Evolutionary conservation across 257 asterid genomes (phyloP), one percentile per base, ranked within the genome.

Genomic region (Capsicum pubescens): DNA sequence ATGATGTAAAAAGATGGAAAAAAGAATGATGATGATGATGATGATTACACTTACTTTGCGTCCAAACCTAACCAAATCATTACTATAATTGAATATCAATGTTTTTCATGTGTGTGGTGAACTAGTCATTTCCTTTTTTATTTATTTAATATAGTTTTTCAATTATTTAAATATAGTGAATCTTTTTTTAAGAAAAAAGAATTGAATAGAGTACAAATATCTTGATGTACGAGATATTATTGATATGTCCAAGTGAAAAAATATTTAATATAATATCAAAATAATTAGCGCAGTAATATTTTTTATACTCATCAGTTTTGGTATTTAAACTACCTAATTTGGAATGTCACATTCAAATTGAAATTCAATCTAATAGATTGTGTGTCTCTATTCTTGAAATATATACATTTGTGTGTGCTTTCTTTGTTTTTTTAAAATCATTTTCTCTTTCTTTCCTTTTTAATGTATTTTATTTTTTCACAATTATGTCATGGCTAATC

Each of bases 11-110:
- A n/a, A n/a, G n/a, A 10, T 52, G 1, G 0, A 58, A 17, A 17
- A 58, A 16, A 58, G 7, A 16, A 58, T 58, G 21, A 58, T 60
- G 35, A 19, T 60, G 67, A 58, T 58, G 21, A 58, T 60, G 35
- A 19, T 60, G 67, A 9, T 60, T 60, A 60, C 13, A 60, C 35
- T 17, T n/a, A n/a, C 77, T 68, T 68, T 68, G 77, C 77, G 13
- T 68, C 13, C 52, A 68, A 68, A 16, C 13, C 52, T 36, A 35
- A 69, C 78, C 78, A 39, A 69, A 69, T 69, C 32, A 69, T 69
- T 44, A 44, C 44, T 8, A 39, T 17, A 36, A 16, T 9, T 42
- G 32, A 4, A 69, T 42, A 16, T 69, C 55, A 69, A 26, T 44
- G 4, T 69, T 69, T 68, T 39, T 44, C 54, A 3, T 39, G 44